Conservation (phyloP, 2,329 filamentous ascomycete species). For the Lachnellula cervina region DNA sequence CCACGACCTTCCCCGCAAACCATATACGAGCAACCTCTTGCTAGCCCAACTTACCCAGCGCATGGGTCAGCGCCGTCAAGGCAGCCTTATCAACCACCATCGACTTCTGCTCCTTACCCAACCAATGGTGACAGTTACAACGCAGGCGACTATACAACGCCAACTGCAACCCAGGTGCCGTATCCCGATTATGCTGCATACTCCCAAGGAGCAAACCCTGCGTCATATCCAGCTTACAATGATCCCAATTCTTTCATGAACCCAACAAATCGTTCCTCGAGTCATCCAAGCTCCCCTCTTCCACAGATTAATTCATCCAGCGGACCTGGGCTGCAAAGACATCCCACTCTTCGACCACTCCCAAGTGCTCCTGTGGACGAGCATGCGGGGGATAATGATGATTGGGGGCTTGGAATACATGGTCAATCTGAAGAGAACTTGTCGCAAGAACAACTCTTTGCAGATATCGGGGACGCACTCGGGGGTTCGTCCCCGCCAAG, state of each 20-base stretch:
- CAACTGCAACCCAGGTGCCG: conserved; percentile 15
- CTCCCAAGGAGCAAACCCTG: conserved; percentile 11
- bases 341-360: conserved; percentile 31
- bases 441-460: conserved; percentile 32
- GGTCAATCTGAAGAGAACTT: conserved; percentile 23
- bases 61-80: conserved; percentile 23
- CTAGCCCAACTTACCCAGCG: conserved; percentile 23
- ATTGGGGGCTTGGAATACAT: conserved; percentile 22
- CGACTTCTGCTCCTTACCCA: conserved; percentile 20
- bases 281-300: conserved; percentile 13
- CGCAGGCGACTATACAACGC: conserved; percentile 22
- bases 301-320: conserved; percentile 10
- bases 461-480: conserved; percentile 33
- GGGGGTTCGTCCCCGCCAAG: conserved; percentile 15
- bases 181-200: conserved; percentile 25
- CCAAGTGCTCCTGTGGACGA: conserved; percentile 30
- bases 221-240: conserved; percentile 17
- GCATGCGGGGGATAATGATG: conserved; percentile 23
- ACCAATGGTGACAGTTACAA: conserved; percentile 25
- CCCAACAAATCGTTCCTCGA: conserved; percentile 21
- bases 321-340: conserved; percentile 25
- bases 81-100: conserved; percentile 23
- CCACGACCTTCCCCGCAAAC: conserved; percentile 21
- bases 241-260: conserved; percentile 19
- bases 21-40: conserved; percentile 25